Conservation (phyloP, 78 protist species). For the Dictyostelium intermedium region DNA sequence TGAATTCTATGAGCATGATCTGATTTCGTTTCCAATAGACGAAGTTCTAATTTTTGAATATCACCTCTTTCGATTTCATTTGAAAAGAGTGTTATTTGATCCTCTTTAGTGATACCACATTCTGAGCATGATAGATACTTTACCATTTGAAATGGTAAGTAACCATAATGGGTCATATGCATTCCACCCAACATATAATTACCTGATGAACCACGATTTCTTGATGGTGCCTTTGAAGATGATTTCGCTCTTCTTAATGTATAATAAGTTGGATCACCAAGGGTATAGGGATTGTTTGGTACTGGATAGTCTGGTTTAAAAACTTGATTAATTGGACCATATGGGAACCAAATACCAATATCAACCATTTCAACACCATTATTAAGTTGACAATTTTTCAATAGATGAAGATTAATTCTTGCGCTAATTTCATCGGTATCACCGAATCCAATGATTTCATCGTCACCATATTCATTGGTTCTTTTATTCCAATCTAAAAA, state of each 20-base stretch:
- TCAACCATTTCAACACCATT: background rate
- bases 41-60: background rate
- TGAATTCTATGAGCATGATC: background rate
- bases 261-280: background rate
- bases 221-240: background rate
- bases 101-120: background rate
- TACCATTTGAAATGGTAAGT: constrained; percentile 6
- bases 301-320: background rate
- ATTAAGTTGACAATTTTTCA: background rate
- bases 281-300: background rate
- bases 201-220: constrained; percentile 10
- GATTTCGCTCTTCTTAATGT: background rate
- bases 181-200: background rate
- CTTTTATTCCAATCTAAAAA: constrained; percentile 5
- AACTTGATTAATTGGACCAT: background rate
- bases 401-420: background rate
- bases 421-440: constrained; percentile 3
- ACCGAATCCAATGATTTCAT: constrained; percentile 3
- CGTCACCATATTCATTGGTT: background rate
- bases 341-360: constrained; percentile 32
- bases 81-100: background rate
- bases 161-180: constrained; percentile 23
- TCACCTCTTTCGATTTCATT: background rate
- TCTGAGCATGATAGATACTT: background rate
- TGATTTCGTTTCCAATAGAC: background rate